Conservation (phyloP, 2,329 filamentous ascomycete species). For the Mycogone perniciosa region DNA sequence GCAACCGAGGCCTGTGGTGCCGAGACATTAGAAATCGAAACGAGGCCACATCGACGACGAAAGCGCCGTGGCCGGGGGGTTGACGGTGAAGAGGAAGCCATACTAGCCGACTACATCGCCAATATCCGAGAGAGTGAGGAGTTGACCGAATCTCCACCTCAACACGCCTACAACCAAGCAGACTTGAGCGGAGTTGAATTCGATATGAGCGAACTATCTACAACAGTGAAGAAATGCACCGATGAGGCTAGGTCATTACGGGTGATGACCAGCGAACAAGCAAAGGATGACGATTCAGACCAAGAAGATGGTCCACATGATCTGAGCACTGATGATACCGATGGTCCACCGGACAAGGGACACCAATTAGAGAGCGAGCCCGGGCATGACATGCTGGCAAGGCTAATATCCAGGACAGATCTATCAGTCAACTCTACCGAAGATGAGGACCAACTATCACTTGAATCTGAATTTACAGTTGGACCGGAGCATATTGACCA, state of each 20-base stretch:
- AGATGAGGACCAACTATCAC: not conserved
- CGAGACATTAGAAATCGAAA: constrained; percentile 13
- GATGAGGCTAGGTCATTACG: too few species aligned
- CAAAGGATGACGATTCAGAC: too few species aligned
- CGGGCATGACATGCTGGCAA: too few species aligned
- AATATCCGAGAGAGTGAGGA: constrained; percentile 51
- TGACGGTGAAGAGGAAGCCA: constrained; percentile 43
- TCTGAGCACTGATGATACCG: too few species aligned
- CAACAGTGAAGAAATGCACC: too few species aligned
- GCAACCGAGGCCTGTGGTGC: not conserved
- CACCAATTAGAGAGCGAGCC: too few species aligned
- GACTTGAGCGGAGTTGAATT: constrained; percentile 24
- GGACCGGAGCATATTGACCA: constrained; percentile 15
- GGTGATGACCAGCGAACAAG: too few species aligned
- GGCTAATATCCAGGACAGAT: too few species aligned
- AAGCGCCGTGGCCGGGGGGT: constrained; percentile 15
- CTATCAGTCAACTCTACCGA: not conserved
- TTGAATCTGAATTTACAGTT: not conserved
- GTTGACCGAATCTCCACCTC: constrained; percentile 56
- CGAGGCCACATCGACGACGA: constrained; percentile 11
- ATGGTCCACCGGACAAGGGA: too few species aligned
- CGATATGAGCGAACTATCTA: constrained; percentile 4
- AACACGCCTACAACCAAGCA: constrained; percentile 46
- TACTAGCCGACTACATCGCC: constrained; percentile 64
- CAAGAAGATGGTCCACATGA: too few species aligned